A percentile compares a stretch with the other conserved stretches of the same genome.
Evolutionary conservation across 441 rosid genomes (phyloP).

Genomic region (Euphorbia celastroides): DNA sequence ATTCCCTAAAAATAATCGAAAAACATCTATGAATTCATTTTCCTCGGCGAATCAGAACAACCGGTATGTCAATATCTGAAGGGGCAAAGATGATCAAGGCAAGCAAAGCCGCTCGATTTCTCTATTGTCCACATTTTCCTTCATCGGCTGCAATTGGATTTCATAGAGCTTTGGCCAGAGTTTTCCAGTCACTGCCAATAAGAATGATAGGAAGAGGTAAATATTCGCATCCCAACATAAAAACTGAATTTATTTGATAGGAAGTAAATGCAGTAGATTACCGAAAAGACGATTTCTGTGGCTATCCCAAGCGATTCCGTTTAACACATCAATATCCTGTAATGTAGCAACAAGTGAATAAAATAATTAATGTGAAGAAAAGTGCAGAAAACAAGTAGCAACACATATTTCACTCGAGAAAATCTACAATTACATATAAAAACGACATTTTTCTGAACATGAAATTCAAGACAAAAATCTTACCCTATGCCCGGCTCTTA

Average conservation of each 20-base stretch:
- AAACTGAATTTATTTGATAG: too few relatives aligned
- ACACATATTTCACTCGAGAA: too few relatives aligned
- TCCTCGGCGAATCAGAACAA: background rate
- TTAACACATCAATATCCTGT: constrained; percentile 81
- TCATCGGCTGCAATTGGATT: constrained; percentile 50
- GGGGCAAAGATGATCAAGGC: too few relatives aligned
- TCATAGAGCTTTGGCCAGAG: constrained; percentile 85
- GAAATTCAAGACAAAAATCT: constrained; percentile 25
- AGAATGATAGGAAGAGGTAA: background rate
- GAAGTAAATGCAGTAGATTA: constrained; percentile 28
- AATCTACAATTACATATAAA: too few relatives aligned
- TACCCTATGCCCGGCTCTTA: constrained; percentile 56
- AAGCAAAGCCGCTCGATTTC: constrained; percentile 49
- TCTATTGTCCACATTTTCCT: constrained; percentile 18
- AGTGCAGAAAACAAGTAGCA: background rate
- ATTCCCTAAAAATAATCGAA: too few relatives aligned
- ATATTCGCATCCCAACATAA: too few relatives aligned
- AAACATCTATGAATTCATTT: background rate
- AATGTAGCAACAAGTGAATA: constrained; percentile 10
- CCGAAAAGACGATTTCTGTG: constrained; percentile 67
- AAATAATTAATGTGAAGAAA: background rate
- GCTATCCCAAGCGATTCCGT: constrained; percentile 93
- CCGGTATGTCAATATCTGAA: too few relatives aligned
- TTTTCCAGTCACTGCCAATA: constrained; percentile 79
- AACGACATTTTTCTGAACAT: too few relatives aligned